phyloP scores from a whole-genome alignment of 192 early-diverging fungal genomes.

The Chytriomyces hyalinus region DNA sequence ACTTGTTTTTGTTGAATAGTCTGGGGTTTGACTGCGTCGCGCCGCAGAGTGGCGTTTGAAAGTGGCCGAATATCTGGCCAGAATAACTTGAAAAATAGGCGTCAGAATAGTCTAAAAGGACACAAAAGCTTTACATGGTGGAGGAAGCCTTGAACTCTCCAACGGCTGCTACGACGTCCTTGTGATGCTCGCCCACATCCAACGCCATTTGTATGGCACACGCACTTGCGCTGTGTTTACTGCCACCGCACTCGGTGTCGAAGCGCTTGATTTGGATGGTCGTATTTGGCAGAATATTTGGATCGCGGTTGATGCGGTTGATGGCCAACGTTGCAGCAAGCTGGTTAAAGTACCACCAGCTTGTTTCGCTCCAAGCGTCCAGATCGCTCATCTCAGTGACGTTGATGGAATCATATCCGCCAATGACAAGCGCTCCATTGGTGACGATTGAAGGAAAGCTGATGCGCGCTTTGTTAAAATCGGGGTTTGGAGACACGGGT shows the following conservation, averaged over 20 bases:
- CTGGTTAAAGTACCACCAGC: constrained; percentile 15
- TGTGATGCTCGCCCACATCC: neutral
- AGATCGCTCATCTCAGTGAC: neutral
- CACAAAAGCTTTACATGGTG: neutral
- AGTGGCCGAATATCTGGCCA: neutral
- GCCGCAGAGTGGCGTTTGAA: neutral
- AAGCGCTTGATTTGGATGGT: constrained; percentile 17
- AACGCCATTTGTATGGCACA: neutral
- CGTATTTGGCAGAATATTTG: constrained; percentile 9
- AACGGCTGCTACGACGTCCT: constrained; percentile 8
- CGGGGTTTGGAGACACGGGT: neutral
- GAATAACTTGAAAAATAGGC: no score
- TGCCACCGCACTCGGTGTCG: neutral
- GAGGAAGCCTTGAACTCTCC: neutral
- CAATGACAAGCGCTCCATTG: constrained; percentile 5
- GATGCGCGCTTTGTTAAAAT: neutral
- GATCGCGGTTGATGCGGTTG: constrained; percentile 7
- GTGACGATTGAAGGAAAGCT: neutral
- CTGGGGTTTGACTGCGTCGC: neutral
- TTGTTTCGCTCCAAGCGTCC: neutral
- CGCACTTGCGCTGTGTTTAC: neutral
- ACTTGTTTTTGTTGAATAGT: neutral
- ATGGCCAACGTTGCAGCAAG: neutral
- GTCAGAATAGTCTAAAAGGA: no score
- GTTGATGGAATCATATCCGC: neutral